Percentiles rank a stretch among this genome's conserved stretches.
Evolutionary conservation across 805 yeast genomes (phyloP).

Genomic region (Lipomyces anomalus): DNA sequence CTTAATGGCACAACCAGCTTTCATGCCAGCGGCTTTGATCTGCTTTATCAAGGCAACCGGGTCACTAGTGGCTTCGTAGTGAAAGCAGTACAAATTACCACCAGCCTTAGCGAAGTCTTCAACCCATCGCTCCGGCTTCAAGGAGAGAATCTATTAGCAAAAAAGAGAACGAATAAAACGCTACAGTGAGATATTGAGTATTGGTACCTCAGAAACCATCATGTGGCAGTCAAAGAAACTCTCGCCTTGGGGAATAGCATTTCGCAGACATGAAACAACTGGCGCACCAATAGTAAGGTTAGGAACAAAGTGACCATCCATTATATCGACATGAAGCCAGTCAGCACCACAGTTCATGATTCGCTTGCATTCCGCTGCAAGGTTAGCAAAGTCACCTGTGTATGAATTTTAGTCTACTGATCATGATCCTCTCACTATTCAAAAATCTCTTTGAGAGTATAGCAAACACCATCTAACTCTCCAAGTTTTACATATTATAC

Average conservation of each 20-base stretch:
- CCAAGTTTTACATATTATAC: neutral
- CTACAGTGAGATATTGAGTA: neutral
- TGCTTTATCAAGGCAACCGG: conserved; percentile 67
- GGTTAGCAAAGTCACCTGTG: conserved; percentile 66
- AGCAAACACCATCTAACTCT: neutral
- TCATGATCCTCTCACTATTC: neutral
- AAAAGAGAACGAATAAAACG: too few species aligned
- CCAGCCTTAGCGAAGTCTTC: conserved; percentile 87
- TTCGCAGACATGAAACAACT: conserved; percentile 69
- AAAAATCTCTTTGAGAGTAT: neutral
- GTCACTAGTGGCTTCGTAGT: conserved; percentile 74
- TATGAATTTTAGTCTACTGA: neutral
- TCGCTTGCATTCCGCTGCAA: conserved; percentile 80
- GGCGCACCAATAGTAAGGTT: conserved; percentile 94
- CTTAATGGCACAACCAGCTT: conserved; percentile 89
- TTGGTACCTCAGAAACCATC: conserved; percentile 66
- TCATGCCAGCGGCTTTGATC: conserved; percentile 77
- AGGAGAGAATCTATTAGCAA: too few species aligned
- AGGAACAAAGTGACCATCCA: conserved; percentile 99
- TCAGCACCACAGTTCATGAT: conserved; percentile 80
- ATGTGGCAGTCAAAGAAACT: conserved; percentile 90
- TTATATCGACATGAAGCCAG: conserved; percentile 96
- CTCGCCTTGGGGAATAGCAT: conserved; percentile 63
- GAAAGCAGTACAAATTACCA: conserved; percentile 94
- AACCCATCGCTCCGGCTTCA: conserved; percentile 85